Base-by-base conservation (phyloP, 1,139 yeast genomes). In the Sugiyamaella castrensis region DNA sequence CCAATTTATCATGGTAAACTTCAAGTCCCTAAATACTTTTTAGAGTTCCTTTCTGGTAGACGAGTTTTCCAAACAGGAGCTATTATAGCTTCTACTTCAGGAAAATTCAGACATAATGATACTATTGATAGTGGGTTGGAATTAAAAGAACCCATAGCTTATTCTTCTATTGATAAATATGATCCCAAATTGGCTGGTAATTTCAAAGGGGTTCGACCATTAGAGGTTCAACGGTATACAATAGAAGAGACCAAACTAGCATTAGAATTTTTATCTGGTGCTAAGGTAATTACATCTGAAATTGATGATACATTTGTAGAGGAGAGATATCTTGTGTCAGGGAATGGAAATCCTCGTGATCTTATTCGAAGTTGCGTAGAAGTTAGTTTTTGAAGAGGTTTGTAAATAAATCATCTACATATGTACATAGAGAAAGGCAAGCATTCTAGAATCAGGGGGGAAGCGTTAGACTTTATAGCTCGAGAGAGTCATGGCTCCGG, bases 331-430 rank as follows among this genome's bases (percentile, higher is more conserved):
- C 77, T 80, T 55, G 63, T 82, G 32, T 76, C 85, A 55, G 91
- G 95, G 43, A 81, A 84, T 57, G 96, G 96, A 58, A 87, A 86
- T 66, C 91, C 95, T 36, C 77, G 85, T 50, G 80, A 78, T 56
- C 68, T 87, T 54, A 66, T 84, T 73, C 61, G 73, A 78, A 48
- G 69, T 73, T 57, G 70, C 72, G 46, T 49, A 13, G 56, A 53
- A 36, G 35, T 43, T 29, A 40, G 48, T 28, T 48, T 28, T 24
- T 45, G 32, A 43, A 31, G 3, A 31, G 6, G 34, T 31, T 31
- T 31, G 12, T n/a, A 31, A n/a, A 13, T 31, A 31, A 31, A 31
- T n/a, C 4, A 31, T n/a, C 15, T 13, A 31, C 34, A 6, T 31
- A 31, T 31, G 34, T 31, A 31, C 5, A 31, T 31, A 31, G 34